A percentile compares a stretch with the other conserved stretches of the same genome.
Evolutionary conservation across 306 rosid species (phyloP).

Genomic region (Dalbergia cultrata): DNA sequence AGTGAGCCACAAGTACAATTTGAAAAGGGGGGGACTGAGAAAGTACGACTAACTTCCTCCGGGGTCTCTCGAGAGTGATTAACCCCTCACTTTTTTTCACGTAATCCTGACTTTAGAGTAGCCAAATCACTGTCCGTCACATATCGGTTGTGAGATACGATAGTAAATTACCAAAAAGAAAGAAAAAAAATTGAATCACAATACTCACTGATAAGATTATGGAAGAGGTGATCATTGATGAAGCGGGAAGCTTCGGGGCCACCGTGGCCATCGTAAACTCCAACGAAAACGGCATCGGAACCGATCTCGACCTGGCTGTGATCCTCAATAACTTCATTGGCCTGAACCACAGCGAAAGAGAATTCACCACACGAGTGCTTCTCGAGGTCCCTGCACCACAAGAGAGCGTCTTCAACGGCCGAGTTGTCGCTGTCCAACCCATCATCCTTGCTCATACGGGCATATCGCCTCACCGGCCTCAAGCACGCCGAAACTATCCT

Average conservation of each 20-base stretch:
- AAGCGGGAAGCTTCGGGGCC: conserved; percentile 77
- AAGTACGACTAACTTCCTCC: no score
- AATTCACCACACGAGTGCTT: conserved; percentile 79
- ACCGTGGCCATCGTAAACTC: conserved; percentile 95
- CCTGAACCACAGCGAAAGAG: conserved; percentile 86
- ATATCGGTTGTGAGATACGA: no score
- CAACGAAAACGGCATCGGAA: conserved; percentile 70
- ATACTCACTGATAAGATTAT: conserved; percentile 67
- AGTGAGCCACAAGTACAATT: no score
- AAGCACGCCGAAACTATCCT: conserved; percentile 83
- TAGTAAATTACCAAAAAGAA: no score
- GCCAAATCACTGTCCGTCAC: no score
- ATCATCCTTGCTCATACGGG: conserved; percentile 87
- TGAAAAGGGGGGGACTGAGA: no score
- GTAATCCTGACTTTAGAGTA: no score
- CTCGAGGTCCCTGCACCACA: conserved; percentile 78
- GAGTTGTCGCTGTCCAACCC: conserved; percentile 47
- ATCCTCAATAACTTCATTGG: conserved; percentile 80
- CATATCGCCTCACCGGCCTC: conserved; percentile 86
- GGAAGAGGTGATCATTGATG: conserved; percentile 72
- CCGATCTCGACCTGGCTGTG: conserved; percentile 88
- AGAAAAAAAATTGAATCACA: no score
- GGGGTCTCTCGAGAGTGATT: no score
- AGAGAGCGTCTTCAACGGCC: conserved; percentile 61
- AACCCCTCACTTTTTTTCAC: no score